Evolutionary conservation across 495 filamentous ascomycete species (phyloP).

Genomic region (Hypoxylon fuscum): DNA sequence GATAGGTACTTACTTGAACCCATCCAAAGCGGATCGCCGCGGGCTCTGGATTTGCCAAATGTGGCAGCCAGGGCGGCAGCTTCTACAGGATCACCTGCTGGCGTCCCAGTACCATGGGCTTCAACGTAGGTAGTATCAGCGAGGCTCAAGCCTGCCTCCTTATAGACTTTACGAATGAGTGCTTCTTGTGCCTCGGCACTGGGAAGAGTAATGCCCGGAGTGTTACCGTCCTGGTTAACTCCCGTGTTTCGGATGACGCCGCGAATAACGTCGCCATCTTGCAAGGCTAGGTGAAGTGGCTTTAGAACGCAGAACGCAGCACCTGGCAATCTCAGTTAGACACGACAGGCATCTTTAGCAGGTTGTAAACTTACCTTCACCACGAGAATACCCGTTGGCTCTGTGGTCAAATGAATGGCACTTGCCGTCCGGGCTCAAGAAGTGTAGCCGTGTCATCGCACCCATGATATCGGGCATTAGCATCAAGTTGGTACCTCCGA

Average conservation of each 20-base stretch:
- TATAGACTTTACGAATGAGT: conserved; percentile 56
- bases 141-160: conserved; percentile 51
- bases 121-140: conserved; percentile 60
- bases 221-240: conserved; percentile 64
- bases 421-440: conserved; percentile 45
- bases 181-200: conserved; percentile 53
- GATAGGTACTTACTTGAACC: no score
- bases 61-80: conserved; percentile 44
- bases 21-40: no score
- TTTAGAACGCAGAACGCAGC: conserved; percentile 60
- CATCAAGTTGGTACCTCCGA: conserved; percentile 51
- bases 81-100: conserved; percentile 44
- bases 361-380: no score
- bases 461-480: conserved; percentile 44
- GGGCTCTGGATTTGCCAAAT: conserved; percentile 56
- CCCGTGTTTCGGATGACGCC: conserved; percentile 64
- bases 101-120: conserved; percentile 64
- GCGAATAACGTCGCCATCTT: conserved; percentile 61
- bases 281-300: conserved; percentile 58
- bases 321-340: no score
- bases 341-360: no score
- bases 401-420: conserved; percentile 52
- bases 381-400: conserved; percentile 70
- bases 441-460: conserved; percentile 23
- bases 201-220: conserved; percentile 38